phyloP scores from a whole-genome alignment of 768 basidiomycete species.

The Kwoniella heveanensis region DNA sequence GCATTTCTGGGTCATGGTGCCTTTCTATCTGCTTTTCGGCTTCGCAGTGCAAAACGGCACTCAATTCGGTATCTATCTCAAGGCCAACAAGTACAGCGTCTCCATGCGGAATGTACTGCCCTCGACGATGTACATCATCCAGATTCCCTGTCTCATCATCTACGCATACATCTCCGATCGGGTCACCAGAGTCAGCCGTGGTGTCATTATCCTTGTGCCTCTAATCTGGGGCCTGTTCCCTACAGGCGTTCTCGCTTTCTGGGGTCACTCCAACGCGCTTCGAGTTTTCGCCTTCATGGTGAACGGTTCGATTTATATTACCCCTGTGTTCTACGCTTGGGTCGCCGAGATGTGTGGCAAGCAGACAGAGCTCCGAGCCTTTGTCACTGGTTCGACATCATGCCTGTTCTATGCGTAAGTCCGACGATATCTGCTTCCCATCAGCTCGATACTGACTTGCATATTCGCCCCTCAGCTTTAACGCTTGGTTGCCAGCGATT shows the following conservation, averaged over 20 bases:
- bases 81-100: constrained; percentile 14
- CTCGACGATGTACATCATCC: constrained; percentile 21
- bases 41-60: constrained; percentile 18
- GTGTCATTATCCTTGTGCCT: constrained; percentile 14
- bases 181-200: constrained; percentile 4
- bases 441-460: background rate
- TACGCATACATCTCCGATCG: constrained; percentile 27
- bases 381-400: constrained; percentile 19
- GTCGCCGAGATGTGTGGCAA: constrained; percentile 24
- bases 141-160: constrained; percentile 20
- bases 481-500: constrained; percentile 25
- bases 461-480: constrained; percentile 5
- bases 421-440: background rate
- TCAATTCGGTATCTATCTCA: constrained; percentile 20
- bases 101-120: constrained; percentile 17
- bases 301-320: constrained; percentile 16
- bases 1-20: constrained; percentile 22
- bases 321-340: constrained; percentile 31
- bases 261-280: constrained; percentile 13
- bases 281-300: constrained; percentile 31
- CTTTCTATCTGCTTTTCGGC: constrained; percentile 21
- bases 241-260: constrained; percentile 27
- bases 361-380: constrained; percentile 17
- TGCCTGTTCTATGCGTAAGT: constrained; percentile 26
- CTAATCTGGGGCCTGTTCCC: constrained; percentile 31